Base-by-base conservation (phyloP, 2,329 filamentous ascomycete genomes). In the Penicillium sp. region DNA sequence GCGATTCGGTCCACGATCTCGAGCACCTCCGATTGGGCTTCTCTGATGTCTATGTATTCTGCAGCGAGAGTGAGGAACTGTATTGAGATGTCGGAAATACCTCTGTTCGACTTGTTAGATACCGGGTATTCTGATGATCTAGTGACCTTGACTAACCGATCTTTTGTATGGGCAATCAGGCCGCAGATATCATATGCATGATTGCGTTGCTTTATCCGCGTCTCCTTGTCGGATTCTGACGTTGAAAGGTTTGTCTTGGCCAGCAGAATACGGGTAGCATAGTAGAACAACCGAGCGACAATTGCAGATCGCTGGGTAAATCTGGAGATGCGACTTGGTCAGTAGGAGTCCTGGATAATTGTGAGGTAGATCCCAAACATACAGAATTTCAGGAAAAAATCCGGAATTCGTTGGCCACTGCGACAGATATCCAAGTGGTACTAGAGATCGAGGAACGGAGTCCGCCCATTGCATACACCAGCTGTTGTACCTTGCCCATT, bases 311-410 rank as follows among this genome's bases (percentile, higher is more conserved):
- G 81, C 69, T 93, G 93, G 61, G 92, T 83, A 43, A 95, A 77
- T 89, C 85, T 88, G 50, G 6, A 41, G 11, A 16, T 46, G 30
- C 19, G 19, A 22, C 19, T 54, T n/a, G 50, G 35, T 46, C 28
- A 42, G 13, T 28, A 18, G 28, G 12, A n/a, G 36, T 25, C 8
- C 22, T 25, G 27, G n/a, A 25, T 27, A 25, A 30, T 16, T 18
- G 25, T 14, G 22, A 48, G 35, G 6, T n/a, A 27, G 7, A 41
- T 14, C 50, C 12, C 28, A 42, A 16, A 72, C 81, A 61, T 72
- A 88, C 87, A 90, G 96, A 33, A 95, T 81, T 65, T 93, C 87
- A 0, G 92, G 91, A 61, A 96, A 96, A 1, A 81, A 95, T 57
- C 84, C 85, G 1, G 80, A 80, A 27, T 75, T 77, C 0, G 84